Percentiles rank a stretch among this genome's conserved stretches.
These are phyloP conservation scores for Cryphonectria japonica DNA, from an alignment of 2,329 filamentous ascomycete species.

Conservation along the genomic window DNA sequence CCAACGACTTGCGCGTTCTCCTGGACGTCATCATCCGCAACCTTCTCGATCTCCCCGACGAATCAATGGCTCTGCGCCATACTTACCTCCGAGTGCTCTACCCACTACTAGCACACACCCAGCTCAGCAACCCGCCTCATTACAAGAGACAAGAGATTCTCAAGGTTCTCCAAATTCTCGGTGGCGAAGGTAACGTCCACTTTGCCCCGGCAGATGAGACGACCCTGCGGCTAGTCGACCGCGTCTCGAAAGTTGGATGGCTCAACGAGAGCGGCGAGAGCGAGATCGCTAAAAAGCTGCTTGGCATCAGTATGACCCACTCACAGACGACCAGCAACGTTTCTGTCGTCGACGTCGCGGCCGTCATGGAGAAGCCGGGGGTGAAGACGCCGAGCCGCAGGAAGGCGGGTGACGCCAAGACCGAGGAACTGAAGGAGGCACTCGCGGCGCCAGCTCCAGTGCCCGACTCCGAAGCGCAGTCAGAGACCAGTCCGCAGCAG, in stretches of 20 bases:
- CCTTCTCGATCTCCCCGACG: slow-evolving; percentile 90
- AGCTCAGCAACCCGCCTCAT: slow-evolving; percentile 81
- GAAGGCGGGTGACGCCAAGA: slow-evolving; percentile 36
- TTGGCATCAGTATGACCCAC: slow-evolving; percentile 73
- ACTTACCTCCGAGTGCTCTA: slow-evolving; percentile 94
- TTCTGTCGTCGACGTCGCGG: slow-evolving; percentile 78
- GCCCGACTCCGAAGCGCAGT: slow-evolving; percentile 29
- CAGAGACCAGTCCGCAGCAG: background rate
- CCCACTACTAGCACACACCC: slow-evolving; percentile 87
- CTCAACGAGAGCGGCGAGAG: slow-evolving; percentile 51
- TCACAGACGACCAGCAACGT: slow-evolving; percentile 70
- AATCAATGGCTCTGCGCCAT: slow-evolving; percentile 76
- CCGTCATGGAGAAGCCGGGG: slow-evolving; percentile 79
- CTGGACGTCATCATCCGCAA: slow-evolving; percentile 97
- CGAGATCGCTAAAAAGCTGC: slow-evolving; percentile 59
- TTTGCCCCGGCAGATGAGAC: slow-evolving; percentile 83
- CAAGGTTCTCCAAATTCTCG: slow-evolving; percentile 73
- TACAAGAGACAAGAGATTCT: slow-evolving; percentile 90
- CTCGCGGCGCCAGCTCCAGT: slow-evolving; percentile 26
- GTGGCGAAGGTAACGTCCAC: slow-evolving; percentile 68
- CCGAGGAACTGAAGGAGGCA: slow-evolving; percentile 34
- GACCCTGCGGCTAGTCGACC: slow-evolving; percentile 74
- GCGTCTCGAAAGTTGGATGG: slow-evolving; percentile 76
- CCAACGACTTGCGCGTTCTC: slow-evolving; percentile 91
- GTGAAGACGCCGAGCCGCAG: slow-evolving; percentile 78